A percentile compares a stretch with the other conserved stretches of the same genome.
phyloP scores from a whole-genome alignment of 2,329 filamentous ascomycete genomes.

The Verticillium nonalfalfae region DNA sequence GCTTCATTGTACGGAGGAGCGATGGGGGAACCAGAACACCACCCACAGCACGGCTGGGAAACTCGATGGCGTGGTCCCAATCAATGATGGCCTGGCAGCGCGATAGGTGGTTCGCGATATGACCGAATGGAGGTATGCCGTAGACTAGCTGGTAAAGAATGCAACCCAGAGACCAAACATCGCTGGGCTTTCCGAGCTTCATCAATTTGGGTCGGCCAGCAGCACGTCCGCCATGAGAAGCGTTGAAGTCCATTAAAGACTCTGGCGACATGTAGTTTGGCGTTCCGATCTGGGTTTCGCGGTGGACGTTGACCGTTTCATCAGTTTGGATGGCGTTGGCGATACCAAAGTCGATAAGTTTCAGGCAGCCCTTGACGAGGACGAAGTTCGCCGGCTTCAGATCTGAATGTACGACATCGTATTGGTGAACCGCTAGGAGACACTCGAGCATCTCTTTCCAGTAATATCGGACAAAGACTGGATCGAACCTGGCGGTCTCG shows the following conservation, averaged over 20 bases:
- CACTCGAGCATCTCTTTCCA: conserved; percentile 99
- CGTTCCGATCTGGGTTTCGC: conserved; percentile 90
- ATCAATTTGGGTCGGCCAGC: conserved; percentile 63
- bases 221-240: conserved; percentile 38
- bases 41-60: conserved; percentile 62
- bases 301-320: conserved; percentile 94
- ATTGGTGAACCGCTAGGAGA: conserved; percentile 78
- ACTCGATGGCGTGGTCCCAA: conserved; percentile 67
- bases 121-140: conserved; percentile 89
- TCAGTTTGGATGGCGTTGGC: conserved; percentile 95
- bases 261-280: conserved; percentile 99
- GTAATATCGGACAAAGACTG: conserved; percentile 91
- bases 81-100: conserved; percentile 85
- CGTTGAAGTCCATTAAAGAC: conserved; percentile 82
- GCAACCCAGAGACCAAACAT: conserved; percentile 94
- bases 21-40: conserved; percentile 52
- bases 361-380: conserved; percentile 80
- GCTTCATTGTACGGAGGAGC: conserved; percentile 54
- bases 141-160: conserved; percentile 99
- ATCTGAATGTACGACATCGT: conserved; percentile 94
- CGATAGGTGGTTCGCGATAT: conserved; percentile 81
- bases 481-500: conserved; percentile 72
- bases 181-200: conserved; percentile 92
- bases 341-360: conserved; percentile 98
- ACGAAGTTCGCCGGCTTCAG: conserved; percentile 97